phyloP scores from a whole-genome alignment of 352 stramenopile genomes.

The Phytopythium chamaehyphon region DNA sequence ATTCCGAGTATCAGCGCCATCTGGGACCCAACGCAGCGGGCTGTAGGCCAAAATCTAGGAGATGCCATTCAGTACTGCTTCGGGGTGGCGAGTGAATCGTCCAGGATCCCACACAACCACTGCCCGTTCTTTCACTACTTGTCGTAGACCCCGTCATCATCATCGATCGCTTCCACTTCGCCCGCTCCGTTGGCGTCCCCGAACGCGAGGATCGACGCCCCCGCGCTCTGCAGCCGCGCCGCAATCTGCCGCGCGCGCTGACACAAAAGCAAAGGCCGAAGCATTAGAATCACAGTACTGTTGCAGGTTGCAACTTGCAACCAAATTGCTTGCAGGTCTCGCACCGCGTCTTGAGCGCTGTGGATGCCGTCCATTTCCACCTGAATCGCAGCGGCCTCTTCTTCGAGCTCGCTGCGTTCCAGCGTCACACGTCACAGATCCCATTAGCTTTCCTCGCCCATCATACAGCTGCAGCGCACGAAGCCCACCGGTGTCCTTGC shows the following conservation, averaged over 20 bases:
- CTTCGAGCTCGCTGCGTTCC: slow-evolving; percentile 38
- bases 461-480: too few species aligned
- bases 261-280: neutral
- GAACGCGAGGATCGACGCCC: slow-evolving; percentile 56
- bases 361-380: slow-evolving; percentile 55
- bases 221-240: slow-evolving; percentile 40
- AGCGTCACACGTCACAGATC: neutral
- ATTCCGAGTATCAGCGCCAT: neutral
- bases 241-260: slow-evolving; percentile 39
- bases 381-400: slow-evolving; percentile 52
- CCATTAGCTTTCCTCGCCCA: neutral
- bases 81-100: neutral
- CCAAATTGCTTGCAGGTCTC: neutral
- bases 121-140: slow-evolving; percentile 15
- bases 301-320: neutral
- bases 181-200: slow-evolving; percentile 17
- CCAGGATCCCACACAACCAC: slow-evolving; percentile 1
- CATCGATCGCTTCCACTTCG: slow-evolving; percentile 8
- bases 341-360: slow-evolving; percentile 46
- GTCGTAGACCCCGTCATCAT: slow-evolving; percentile 1
- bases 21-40: neutral
- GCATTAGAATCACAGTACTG: too few species aligned
- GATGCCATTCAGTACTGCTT: neutral
- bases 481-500: slow-evolving; percentile 13
- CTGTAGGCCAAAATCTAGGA: neutral